phyloP scores from a whole-genome alignment of 306 rosid genomes.

The Ochetophila trinervis region DNA sequence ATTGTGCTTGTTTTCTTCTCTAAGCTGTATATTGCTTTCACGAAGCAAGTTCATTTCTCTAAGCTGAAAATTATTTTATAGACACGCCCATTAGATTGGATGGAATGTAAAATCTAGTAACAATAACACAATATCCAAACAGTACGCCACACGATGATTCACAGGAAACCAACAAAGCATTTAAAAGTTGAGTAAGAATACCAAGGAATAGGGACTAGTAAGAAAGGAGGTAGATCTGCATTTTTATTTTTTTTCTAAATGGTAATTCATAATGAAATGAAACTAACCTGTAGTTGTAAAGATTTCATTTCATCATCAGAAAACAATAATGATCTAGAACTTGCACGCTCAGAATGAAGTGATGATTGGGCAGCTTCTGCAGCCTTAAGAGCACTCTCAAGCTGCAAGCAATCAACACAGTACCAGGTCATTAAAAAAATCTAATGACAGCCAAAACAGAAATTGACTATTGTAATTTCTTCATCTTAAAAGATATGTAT shows the following conservation, averaged over 20 bases:
- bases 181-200: not conserved
- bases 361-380: constrained; percentile 73
- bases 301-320: constrained; percentile 90
- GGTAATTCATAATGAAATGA: not conserved
- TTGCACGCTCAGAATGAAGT: constrained; percentile 71
- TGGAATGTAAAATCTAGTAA: not conserved
- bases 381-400: constrained; percentile 81
- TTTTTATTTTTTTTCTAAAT: not conserved
- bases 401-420: constrained; percentile 40
- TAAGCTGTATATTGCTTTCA: constrained; percentile 90
- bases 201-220: not conserved
- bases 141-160: not conserved
- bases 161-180: not conserved
- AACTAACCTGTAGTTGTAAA: constrained; percentile 80
- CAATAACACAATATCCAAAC: not conserved
- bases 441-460: not conserved
- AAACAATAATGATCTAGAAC: constrained; percentile 65
- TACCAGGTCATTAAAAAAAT: constrained; percentile 8
- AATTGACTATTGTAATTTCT: not conserved
- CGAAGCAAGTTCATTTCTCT: constrained; percentile 93
- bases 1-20: constrained; percentile 98
- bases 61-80: constrained; percentile 46
- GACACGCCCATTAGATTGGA: constrained; percentile 7
- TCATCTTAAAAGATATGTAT: not conserved
- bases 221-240: not conserved